A percentile compares a stretch with the other conserved stretches of the same genome.
phyloP scores from a whole-genome alignment of 1,284 basidiomycete species.

The Microbotryum intermedium region DNA sequence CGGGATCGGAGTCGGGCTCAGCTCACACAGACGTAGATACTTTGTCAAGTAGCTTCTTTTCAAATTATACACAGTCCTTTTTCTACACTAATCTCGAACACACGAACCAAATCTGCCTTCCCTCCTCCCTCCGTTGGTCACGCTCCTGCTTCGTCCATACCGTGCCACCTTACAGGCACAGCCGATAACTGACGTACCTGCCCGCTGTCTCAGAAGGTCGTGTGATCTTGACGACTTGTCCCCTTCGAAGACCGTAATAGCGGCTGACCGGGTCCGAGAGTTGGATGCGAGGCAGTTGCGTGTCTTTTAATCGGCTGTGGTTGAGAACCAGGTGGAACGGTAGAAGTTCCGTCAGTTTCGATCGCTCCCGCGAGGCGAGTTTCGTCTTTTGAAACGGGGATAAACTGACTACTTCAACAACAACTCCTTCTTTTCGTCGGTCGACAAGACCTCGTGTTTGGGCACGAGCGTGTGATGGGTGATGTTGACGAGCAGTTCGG shows the following conservation, averaged over 20 bases:
- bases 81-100: too few species aligned
- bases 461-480: slow-evolving; percentile 88
- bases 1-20: too few species aligned
- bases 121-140: too few species aligned
- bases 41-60: too few species aligned
- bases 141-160: too few species aligned
- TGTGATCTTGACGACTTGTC: slow-evolving; percentile 98
- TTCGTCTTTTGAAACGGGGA: too few species aligned
- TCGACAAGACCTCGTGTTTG: slow-evolving; percentile 76
- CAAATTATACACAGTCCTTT: too few species aligned
- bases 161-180: too few species aligned
- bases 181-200: slow-evolving; percentile 55
- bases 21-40: too few species aligned
- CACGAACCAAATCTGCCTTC: too few species aligned
- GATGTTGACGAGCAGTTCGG: slow-evolving; percentile 94
- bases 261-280: slow-evolving; percentile 90
- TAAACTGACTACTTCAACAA: slow-evolving; percentile 80
- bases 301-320: slow-evolving; percentile 95
- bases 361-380: not conserved
- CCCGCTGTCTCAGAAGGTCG: slow-evolving; percentile 94
- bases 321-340: too few species aligned
- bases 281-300: slow-evolving; percentile 94
- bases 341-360: slow-evolving; percentile 12
- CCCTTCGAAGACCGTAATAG: slow-evolving; percentile 90
- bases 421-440: slow-evolving; percentile 70